Evolutionary conservation across 768 basidiomycete genomes (phyloP).

Genomic region (Russula ochroleuca): DNA sequence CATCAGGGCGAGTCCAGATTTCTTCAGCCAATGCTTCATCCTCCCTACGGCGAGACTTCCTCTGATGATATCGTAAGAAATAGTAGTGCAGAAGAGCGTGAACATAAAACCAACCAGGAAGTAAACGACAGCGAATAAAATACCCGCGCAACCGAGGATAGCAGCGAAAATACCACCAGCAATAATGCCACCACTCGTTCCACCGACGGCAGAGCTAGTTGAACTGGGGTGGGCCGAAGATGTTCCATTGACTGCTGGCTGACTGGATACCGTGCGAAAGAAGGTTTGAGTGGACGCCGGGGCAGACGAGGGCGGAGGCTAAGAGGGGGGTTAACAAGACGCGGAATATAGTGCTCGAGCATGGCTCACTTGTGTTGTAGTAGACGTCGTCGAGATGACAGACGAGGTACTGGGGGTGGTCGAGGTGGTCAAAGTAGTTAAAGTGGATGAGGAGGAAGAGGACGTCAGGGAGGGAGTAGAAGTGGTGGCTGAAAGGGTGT

Average conservation of each 20-base stretch:
- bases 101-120: constrained; percentile 35
- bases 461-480: not conserved
- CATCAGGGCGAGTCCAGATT: constrained; percentile 52
- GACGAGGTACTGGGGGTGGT: not conserved
- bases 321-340: not conserved
- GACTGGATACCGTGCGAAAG: constrained; percentile 2
- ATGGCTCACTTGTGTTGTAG: constrained; percentile 4
- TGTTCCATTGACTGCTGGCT: not conserved
- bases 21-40: constrained; percentile 35
- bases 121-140: constrained; percentile 35
- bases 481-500: constrained; percentile 3
- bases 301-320: not conserved
- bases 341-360: not conserved
- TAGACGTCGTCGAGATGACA: not conserved
- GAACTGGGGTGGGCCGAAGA: constrained; percentile 16
- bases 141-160: constrained; percentile 34
- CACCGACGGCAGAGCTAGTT: constrained; percentile 8
- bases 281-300: constrained; percentile 13
- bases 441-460: not conserved
- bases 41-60: constrained; percentile 31
- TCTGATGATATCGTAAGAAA: constrained; percentile 11
- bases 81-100: not conserved
- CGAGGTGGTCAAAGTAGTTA: not conserved
- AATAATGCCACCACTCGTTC: constrained; percentile 30
- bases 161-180: constrained; percentile 38